Base-by-base conservation (phyloP, 1,284 basidiomycete genomes). In the Apiotrichum akiyoshidainum region DNA sequence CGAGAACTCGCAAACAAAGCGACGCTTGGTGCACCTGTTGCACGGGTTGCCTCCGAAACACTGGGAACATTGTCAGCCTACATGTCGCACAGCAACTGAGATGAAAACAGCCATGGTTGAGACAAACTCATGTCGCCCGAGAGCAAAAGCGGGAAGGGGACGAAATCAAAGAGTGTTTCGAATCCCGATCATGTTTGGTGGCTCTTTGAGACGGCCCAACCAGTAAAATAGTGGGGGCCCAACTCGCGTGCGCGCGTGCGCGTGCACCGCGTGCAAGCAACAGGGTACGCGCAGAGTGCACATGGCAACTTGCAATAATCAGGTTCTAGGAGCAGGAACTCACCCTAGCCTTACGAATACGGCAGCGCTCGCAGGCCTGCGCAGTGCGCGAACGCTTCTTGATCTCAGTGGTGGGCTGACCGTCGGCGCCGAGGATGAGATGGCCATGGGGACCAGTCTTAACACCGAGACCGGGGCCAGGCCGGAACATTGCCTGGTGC, bases 301-400 rank as follows among this genome's bases (percentile, higher is more conserved):
- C 26, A 31, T 31, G 26, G 3, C 26, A 7, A 7, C 26, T 31
- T 31, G 4, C 26, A 39, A 16, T 16, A 48, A 22, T n/a, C 17
- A 22, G 26, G 44, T 14, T 13, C 21, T 39, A 17, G 48, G 17
- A 42, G 17, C 5, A 2, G 2, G 6, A 5, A 68, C 67, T 68
- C 58, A 68, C 67, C 48, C 63, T 61, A 13, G 67, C 67, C 41
- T 68, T 68, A 41, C 67, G 59, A 40, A 61, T 56, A 9, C 67
- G 61, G 52, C 67, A 68, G 16, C 61, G 61, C 55, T 68, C 67
- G 42, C 67, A 68, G 1, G 67, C 67, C 60, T 68, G 67, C 1
- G 65, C 65, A 4, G 63, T 62, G 35, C 67, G 59, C 1, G 62
- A 62, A 5, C 67, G 55, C 64, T 68, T 68, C 59, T 68, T 65